Conservation (phyloP, 2,329 filamentous ascomycete species). For the Talaromyces albobiverticillius region DNA sequence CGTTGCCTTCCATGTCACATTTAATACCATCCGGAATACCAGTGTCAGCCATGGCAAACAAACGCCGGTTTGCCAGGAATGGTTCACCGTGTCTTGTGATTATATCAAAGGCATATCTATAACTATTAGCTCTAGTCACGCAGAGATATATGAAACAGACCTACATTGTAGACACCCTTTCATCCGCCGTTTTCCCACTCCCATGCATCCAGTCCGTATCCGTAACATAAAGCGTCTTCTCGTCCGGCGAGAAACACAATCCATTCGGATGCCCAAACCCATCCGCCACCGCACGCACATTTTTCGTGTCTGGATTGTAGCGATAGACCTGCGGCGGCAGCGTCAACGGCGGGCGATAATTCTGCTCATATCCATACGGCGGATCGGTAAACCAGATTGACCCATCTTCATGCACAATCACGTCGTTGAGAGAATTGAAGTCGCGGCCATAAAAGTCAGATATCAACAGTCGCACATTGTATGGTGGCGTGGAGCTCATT, state of each 20-base stretch:
- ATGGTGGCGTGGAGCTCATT: constrained; percentile 1
- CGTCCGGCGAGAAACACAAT: constrained; percentile 42
- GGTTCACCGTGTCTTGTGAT: constrained; percentile 32
- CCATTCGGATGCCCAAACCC: constrained; percentile 42
- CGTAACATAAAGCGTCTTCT: constrained; percentile 38
- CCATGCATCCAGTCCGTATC: constrained; percentile 35
- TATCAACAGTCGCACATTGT: constrained; percentile 4
- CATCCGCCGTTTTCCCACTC: constrained; percentile 17
- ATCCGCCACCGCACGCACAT: constrained; percentile 37
- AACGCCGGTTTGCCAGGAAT: constrained; percentile 48
- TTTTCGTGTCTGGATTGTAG: constrained; percentile 33
- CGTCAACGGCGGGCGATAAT: constrained; percentile 29
- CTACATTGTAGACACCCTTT: constrained; percentile 24
- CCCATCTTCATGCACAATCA: constrained; percentile 34
- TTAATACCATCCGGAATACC: constrained; percentile 50
- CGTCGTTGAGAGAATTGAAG: constrained; percentile 40
- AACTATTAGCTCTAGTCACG: neutral
- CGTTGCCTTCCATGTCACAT: constrained; percentile 53
- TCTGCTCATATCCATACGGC: constrained; percentile 35
- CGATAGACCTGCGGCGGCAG: constrained; percentile 40
- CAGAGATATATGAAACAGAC: too few relatives aligned
- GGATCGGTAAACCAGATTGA: constrained; percentile 40
- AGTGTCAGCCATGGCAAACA: constrained; percentile 51
- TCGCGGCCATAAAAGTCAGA: constrained; percentile 31
- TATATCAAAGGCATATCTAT: constrained; percentile 50